phyloP scores from a whole-genome alignment of 345 rosid genomes.

The Laguncularia racemosa region DNA sequence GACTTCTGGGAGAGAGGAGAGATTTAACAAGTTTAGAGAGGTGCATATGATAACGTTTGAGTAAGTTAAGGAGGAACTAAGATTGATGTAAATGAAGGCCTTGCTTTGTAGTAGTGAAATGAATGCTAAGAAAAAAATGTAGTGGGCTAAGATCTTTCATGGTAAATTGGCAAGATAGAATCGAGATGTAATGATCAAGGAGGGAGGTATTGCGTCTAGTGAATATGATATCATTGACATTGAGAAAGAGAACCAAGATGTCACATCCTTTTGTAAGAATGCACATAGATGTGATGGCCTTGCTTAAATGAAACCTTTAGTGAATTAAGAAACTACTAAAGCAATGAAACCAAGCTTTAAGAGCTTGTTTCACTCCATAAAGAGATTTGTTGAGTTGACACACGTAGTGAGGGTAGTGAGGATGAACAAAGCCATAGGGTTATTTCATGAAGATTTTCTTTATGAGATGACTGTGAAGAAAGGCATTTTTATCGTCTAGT shows the following conservation, averaged over 20 bases:
- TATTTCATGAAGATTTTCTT: not conserved
- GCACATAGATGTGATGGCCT: not conserved
- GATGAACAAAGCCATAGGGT: not conserved
- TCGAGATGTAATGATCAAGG: not conserved
- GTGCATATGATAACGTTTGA: no score
- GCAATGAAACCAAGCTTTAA: not conserved
- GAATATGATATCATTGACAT: no score
- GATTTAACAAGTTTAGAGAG: no score
- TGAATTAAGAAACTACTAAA: not conserved
- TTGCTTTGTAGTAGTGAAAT: no score
- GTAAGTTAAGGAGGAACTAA: no score
- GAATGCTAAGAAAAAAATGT: not conserved
- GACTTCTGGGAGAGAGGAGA: no score
- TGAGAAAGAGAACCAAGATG: no score
- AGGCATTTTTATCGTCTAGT: no score
- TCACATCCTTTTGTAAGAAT: no score
- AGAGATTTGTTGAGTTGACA: not conserved
- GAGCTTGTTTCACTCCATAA: constrained; percentile 3
- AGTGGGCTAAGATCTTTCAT: not conserved
- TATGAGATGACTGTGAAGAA: not conserved
- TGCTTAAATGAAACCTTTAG: not conserved
- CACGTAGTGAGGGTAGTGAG: not conserved
- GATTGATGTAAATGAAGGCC: no score
- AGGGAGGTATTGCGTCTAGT: no score
- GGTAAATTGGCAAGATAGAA: not conserved